Evolutionary conservation across 164 flowering plant species (phyloP), one percentile per base, ranked within the genome.

Genomic region (Dillenia turbinata): DNA sequence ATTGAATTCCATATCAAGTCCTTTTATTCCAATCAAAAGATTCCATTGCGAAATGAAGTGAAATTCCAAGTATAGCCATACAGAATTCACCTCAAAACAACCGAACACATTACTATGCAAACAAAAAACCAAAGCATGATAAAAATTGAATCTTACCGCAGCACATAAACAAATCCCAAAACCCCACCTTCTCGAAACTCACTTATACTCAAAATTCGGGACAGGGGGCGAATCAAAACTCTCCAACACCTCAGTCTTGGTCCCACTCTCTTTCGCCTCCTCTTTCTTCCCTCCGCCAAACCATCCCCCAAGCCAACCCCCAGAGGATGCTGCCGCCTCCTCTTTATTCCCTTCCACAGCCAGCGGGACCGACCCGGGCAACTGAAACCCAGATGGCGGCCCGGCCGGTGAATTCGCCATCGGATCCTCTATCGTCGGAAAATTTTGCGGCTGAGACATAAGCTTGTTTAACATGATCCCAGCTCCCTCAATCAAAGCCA

Each of bases 401-500:
- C 47, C 65, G n/a, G 70, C 76, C 12, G 77, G 67, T 73, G 75
- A 57, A 59, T 51, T 59, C 1, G 79, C 76, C 24, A 67, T 13
- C 40, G 40, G 40, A 33, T 33, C 40, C 40, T 33, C 40, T 7
- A 33, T 33, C 7, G 5, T 5, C 40, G 40, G 40, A 33, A 33
- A 5, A 33, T 33, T 33, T 6, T 80, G 86, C 4, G 75, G 94
- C 11, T 70, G 78, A 56, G 80, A 70, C 16, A 81, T 59, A 15
- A 83, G 26, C 65, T 75, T 81, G 54, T 85, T 88, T 6, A 90
- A 52, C 85, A 78, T 79, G 63, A 92, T 86, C 9, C 93, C 93
- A 44, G 90, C 92, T 2, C 98, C 98, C 67, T 92, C 96, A 44
- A 90, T 86, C 57, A 90, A 69, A 47, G 87, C 96, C n/a, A 92